phyloP scores from a whole-genome alignment of 106 monocot genomes.

The Iris macrosiphon region DNA sequence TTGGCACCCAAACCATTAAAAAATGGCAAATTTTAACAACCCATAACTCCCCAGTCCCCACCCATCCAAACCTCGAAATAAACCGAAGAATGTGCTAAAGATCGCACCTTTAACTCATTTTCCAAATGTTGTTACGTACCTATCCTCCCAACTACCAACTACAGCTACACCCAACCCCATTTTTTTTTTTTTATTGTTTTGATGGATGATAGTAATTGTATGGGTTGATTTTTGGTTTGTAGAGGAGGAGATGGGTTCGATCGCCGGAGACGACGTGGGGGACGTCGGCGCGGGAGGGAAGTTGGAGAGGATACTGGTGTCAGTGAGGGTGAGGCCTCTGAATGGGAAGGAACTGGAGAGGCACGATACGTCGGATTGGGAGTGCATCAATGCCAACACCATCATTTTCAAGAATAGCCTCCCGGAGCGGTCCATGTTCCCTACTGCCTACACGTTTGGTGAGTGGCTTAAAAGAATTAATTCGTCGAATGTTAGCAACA shows the following conservation, averaged over 20 bases:
- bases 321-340: constrained; percentile 58
- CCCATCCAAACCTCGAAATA: neutral
- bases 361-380: constrained; percentile 51
- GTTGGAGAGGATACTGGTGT: constrained; percentile 60
- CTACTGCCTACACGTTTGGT: constrained; percentile 51
- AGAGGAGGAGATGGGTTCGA: constrained; percentile 16
- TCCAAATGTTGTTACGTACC: neutral
- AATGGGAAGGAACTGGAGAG: constrained; percentile 45
- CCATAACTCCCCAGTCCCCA: neutral
- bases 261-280: constrained; percentile 14
- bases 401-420: constrained; percentile 39
- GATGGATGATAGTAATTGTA: no score
- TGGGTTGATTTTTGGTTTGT: no score
- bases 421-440: constrained; percentile 46
- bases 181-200: no score
- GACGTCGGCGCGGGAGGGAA: constrained; percentile 25
- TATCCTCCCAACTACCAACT: neutral
- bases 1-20: no score
- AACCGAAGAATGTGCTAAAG: no score
- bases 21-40: neutral
- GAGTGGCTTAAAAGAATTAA: no score
- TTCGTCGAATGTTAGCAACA: no score
- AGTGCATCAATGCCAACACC: constrained; percentile 53
- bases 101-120: no score
- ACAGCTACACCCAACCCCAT: constrained; percentile 2